Evolutionary conservation across 1,284 basidiomycete genomes (phyloP).

Genomic region (Phaffia rhodozyma): DNA sequence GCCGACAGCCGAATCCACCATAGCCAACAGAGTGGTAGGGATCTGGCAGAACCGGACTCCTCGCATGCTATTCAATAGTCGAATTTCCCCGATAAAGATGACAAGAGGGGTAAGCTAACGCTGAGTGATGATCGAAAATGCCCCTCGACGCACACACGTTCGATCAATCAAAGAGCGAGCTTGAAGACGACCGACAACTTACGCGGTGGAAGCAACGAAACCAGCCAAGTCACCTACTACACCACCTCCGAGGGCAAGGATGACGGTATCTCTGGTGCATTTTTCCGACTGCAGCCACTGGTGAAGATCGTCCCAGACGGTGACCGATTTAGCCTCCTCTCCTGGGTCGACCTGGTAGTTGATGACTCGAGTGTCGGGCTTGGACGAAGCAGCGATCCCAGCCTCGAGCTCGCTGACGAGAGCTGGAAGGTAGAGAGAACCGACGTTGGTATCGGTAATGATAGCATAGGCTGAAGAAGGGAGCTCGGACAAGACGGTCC

Average conservation of each 20-base stretch:
- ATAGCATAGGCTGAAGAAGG: constrained; percentile 83
- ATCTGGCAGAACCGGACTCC: constrained; percentile 90
- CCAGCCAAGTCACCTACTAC: constrained; percentile 94
- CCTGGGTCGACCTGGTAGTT: constrained; percentile 74
- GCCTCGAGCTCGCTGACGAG: constrained; percentile 57
- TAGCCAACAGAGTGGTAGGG: constrained; percentile 89
- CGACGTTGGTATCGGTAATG: constrained; percentile 84
- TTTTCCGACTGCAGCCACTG: constrained; percentile 80
- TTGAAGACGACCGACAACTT: constrained; percentile 33
- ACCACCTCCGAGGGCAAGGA: constrained; percentile 88
- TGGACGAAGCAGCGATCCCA: constrained; percentile 31
- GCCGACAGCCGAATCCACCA: constrained; percentile 96
- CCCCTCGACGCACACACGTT: background rate
- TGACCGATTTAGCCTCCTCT: constrained; percentile 80
- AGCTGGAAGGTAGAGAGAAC: constrained; percentile 56
- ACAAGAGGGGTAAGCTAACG: background rate
- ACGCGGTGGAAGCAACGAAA: constrained; percentile 98
- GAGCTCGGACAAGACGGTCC: constrained; percentile 60
- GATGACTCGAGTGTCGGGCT: constrained; percentile 53
- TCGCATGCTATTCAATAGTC: constrained; percentile 49
- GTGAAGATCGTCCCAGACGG: constrained; percentile 86
- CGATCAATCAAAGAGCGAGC: background rate
- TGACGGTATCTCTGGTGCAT: constrained; percentile 86
- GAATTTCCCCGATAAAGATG: background rate
- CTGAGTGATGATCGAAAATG: background rate